Evolutionary conservation across 805 yeast genomes (phyloP), one percentile per base, ranked within the genome.

Genomic region (Candida silvicultrix): DNA sequence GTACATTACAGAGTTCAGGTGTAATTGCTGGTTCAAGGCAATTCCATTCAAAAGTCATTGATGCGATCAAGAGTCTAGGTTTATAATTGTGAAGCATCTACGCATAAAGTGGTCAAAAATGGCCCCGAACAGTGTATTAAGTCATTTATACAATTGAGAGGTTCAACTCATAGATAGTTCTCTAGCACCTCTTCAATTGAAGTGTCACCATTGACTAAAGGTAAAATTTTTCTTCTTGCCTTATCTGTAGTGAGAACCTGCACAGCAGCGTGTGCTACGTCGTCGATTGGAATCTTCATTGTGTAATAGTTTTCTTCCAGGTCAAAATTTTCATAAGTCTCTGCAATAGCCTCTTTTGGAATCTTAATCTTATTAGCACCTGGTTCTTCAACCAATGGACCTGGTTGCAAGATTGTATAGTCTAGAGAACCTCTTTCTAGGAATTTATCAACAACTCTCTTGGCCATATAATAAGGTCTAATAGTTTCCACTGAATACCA

Each of bases 1-100:
- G 97, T 60, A 78, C 80, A 32, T 75, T 94, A 51, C 46, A 56
- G 22, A 86, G 95, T 48, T 84, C 88, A 66, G 99, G 99, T 41
- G 90, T 94, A n/a, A 82, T 94, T 60, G 99, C 98, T 9, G 83
- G 94, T 6, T 60, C 58, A 21, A 55, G 53, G 42, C 66, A 60
- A 40, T 63, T 36, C 50, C 67, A 63, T 41, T 46, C 55, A 1
- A 42, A 60, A 40, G 61, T 62, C n/a, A 60, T 63, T 34, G 56
- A 57, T 41, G 65, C 63, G 9, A 49, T 63, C 34, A 60, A 56
- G 31, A 8, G 14, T 4, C 12, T 28, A 10, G 31, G 31, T 7
- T 28, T 28, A 28, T 28, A 28, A 28, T 7, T 10, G 8, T 7
- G 4, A 28, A 8, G 12, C 14, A 28, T 28, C 4, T 28, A 28